Evolutionary conservation across 1,284 basidiomycete species (phyloP).

Genomic region (Trichosporon asahii): DNA sequence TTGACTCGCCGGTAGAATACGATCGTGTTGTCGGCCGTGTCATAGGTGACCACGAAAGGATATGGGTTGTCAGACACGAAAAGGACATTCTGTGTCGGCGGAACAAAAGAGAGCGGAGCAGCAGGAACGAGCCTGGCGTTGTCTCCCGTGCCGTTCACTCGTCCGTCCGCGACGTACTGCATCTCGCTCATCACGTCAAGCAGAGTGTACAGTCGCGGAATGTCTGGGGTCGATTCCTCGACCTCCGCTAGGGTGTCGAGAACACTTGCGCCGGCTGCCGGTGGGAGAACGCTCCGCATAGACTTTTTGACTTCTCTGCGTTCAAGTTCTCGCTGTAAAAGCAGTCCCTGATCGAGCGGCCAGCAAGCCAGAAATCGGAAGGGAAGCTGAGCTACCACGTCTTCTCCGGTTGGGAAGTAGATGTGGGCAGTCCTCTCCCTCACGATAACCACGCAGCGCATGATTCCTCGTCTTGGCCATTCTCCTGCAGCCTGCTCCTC

Average conservation of each 20-base stretch:
- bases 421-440: conserved; percentile 70
- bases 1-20: conserved; percentile 37
- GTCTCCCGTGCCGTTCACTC: neutral
- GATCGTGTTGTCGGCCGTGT: conserved; percentile 31
- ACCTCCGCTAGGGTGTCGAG: conserved; percentile 59
- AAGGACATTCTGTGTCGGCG: conserved; percentile 21
- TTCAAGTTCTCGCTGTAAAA: conserved; percentile 62
- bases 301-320: conserved; percentile 20
- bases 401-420: conserved; percentile 67
- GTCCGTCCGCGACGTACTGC: conserved; percentile 2
- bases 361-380: conserved; percentile 74
- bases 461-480: neutral
- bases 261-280: conserved; percentile 24
- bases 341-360: conserved; percentile 58
- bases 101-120: neutral
- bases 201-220: conserved; percentile 74
- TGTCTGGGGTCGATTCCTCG: conserved; percentile 61
- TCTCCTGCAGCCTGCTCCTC: neutral
- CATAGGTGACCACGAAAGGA: conserved; percentile 36
- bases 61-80: conserved; percentile 34
- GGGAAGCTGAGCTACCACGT: conserved; percentile 75
- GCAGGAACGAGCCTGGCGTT: conserved; percentile 4
- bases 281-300: neutral
- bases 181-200: conserved; percentile 7
- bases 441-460: conserved; percentile 70